Percentiles rank a stretch among this genome's conserved stretches.
These are phyloP conservation scores for Fusarium sp. DNA, from an alignment of 2,329 filamentous ascomycete species.

Conservation along the genomic window DNA sequence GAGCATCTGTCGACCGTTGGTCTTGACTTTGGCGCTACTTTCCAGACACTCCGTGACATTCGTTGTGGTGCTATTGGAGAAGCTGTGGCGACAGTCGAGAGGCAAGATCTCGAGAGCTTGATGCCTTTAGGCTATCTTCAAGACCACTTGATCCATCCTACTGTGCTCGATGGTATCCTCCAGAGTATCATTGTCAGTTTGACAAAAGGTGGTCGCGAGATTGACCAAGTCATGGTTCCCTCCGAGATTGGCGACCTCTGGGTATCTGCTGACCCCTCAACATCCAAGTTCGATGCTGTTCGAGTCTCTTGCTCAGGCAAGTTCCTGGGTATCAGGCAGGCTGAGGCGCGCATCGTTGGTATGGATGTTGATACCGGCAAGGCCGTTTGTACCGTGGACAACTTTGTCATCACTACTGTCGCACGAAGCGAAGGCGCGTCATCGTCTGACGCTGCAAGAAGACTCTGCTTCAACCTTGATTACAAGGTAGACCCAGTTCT, in stretches of 20 bases:
- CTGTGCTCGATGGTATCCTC: background rate
- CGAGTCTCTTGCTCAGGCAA: background rate
- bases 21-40: constrained; percentile 1
- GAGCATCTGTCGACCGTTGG: constrained; percentile 1
- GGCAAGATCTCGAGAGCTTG: background rate
- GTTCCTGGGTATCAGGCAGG: background rate
- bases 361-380: background rate
- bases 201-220: background rate
- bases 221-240: constrained; percentile 7
- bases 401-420: background rate
- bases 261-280: constrained; percentile 1
- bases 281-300: background rate
- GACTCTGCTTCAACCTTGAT: constrained; percentile 4
- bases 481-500: background rate
- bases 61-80: background rate
- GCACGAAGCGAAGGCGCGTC: background rate
- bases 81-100: background rate
- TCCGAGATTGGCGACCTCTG: background rate
- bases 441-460: background rate
- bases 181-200: constrained; percentile 3
- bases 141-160: background rate
- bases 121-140: background rate
- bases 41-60: background rate
- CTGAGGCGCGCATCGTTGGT: background rate
- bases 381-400: background rate